These are phyloP conservation scores for Piloderma croceum DNA, from an alignment of 768 basidiomycete genomes.

Conservation along the genomic window DNA sequence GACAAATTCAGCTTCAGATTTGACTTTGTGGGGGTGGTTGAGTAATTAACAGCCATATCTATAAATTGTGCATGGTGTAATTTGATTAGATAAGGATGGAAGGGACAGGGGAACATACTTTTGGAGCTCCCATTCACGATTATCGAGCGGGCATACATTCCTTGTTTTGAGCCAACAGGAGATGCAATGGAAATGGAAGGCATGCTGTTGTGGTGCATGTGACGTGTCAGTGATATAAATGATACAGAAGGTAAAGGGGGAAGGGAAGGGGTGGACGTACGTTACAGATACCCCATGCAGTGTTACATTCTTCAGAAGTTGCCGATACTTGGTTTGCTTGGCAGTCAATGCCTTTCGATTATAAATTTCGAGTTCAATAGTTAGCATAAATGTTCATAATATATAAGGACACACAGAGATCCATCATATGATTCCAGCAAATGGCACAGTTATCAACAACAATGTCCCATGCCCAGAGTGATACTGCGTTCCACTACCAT, in stretches of 20 bases:
- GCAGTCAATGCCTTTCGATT: slow-evolving; percentile 86
- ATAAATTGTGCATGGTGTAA: slow-evolving; percentile 1
- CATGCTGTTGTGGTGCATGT: slow-evolving; percentile 54
- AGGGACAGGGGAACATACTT: slow-evolving; percentile 69
- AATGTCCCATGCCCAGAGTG: slow-evolving; percentile 99
- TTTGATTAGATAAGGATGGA: not conserved
- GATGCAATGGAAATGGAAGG: slow-evolving; percentile 99
- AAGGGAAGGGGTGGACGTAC: slow-evolving; percentile 38
- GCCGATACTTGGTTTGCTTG: slow-evolving; percentile 98
- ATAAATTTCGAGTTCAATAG: not conserved
- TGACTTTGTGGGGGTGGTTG: too few species aligned
- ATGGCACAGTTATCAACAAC: slow-evolving; percentile 99
- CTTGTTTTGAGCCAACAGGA: slow-evolving; percentile 98
- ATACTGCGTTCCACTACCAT: slow-evolving; percentile 99
- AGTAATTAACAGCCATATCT: slow-evolving; percentile 37
- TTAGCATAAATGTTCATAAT: slow-evolving; percentile 1
- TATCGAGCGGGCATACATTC: slow-evolving; percentile 92
- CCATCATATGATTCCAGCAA: slow-evolving; percentile 99
- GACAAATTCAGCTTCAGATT: too few species aligned
- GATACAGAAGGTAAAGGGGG: not conserved
- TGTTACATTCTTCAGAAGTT: slow-evolving; percentile 94
- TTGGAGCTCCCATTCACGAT: slow-evolving; percentile 95
- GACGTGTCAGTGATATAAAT: slow-evolving; percentile 3
- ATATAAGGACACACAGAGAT: slow-evolving; percentile 69
- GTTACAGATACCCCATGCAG: slow-evolving; percentile 99